phyloP scores from a whole-genome alignment of 345 rosid species.

The Gossypium bickii region DNA sequence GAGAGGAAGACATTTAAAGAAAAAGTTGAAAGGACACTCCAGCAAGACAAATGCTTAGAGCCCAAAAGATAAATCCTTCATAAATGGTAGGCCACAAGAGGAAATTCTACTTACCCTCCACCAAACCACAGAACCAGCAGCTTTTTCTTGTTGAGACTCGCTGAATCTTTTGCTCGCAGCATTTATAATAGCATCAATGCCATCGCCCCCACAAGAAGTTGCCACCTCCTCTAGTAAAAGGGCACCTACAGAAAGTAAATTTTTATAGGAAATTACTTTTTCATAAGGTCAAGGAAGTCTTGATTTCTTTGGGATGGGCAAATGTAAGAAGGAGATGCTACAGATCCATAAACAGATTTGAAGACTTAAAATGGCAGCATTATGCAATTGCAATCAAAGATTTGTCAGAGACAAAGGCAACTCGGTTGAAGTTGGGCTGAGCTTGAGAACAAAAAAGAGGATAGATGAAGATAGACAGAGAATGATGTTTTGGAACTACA shows the following conservation, averaged over 20 bases:
- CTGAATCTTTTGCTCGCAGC: conserved; percentile 55
- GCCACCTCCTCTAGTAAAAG: conserved; percentile 84
- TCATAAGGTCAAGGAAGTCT: background rate
- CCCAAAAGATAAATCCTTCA: background rate
- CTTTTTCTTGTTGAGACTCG: conserved; percentile 72
- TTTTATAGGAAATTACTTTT: conserved; percentile 1
- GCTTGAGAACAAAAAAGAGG: background rate
- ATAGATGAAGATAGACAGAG: background rate
- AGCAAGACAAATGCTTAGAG: background rate
- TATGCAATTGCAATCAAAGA: background rate
- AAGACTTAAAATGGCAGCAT: background rate
- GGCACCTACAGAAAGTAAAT: conserved; percentile 49
- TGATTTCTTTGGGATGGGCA: background rate
- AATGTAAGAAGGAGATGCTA: background rate
- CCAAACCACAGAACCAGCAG: conserved; percentile 68
- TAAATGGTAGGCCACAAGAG: conserved; percentile 9
- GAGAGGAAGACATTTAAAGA: background rate
- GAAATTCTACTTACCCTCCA: conserved; percentile 67
- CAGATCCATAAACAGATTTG: background rate
- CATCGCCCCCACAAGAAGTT: conserved; percentile 66
- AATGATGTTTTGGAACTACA: background rate
- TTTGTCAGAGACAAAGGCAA: background rate
- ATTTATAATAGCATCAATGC: conserved; percentile 64
- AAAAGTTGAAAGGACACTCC: background rate
- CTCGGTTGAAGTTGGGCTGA: background rate